Conservation (phyloP, 345 rosid genomes). For the Gossypium thurberi region DNA sequence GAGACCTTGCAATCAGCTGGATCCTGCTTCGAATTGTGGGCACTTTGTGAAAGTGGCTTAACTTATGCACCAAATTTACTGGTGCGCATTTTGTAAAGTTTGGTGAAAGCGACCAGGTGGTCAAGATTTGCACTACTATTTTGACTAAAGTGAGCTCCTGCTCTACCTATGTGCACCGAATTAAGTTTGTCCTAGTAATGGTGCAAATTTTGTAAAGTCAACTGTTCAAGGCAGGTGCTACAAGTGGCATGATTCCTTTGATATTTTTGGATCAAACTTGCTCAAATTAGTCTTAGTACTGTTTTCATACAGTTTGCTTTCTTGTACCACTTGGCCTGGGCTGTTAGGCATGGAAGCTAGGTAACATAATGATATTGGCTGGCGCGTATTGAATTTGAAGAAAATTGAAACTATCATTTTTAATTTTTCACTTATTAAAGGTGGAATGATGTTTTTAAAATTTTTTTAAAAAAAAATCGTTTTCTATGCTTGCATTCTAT, state of each 20-base stretch:
- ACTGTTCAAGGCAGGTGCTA: background rate
- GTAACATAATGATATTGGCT: too few relatives aligned
- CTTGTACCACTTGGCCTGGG: background rate
- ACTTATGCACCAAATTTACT: conserved; percentile 22
- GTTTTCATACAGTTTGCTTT: background rate
- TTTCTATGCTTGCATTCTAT: too few relatives aligned
- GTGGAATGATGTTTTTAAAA: too few relatives aligned
- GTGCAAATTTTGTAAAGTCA: conserved; percentile 12
- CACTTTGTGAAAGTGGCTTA: background rate
- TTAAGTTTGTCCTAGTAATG: background rate
- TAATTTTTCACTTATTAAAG: too few relatives aligned
- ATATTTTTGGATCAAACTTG: background rate
- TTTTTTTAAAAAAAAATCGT: too few relatives aligned
- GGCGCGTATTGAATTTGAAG: too few relatives aligned
- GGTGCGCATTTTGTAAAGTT: conserved; percentile 32
- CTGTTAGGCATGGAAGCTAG: background rate
- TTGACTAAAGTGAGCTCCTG: background rate
- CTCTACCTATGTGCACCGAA: background rate
- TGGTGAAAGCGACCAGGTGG: background rate
- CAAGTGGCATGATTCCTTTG: background rate
- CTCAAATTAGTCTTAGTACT: background rate
- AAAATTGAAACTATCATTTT: too few relatives aligned
- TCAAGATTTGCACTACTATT: background rate
- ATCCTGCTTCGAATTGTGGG: background rate
- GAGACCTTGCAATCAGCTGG: background rate